Evolutionary conservation across 2,329 filamentous ascomycete species (phyloP), one percentile per base, ranked within the genome.

Genomic region (Cercospora brassicicola): DNA sequence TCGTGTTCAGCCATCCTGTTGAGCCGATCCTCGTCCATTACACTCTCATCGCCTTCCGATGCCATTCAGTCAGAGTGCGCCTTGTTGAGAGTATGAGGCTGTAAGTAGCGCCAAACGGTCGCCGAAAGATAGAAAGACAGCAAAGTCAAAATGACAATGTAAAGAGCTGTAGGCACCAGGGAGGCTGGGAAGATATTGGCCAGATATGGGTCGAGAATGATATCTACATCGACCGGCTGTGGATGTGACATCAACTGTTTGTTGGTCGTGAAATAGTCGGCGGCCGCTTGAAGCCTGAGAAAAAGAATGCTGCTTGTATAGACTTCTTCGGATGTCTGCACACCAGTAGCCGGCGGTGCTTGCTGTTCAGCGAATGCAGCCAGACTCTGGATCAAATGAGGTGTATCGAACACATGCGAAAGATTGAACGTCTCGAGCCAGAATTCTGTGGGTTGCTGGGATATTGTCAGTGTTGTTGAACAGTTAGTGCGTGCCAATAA

Each of bases 381-480:
- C 4, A 78, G 71, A 48, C 71, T 75, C 59, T 76, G 74, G 20
- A 78, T 74, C 67, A 79, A 64, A 9, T 68, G 45, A 23, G 77
- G 75, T 7, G 72, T 73, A 31, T 78, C 73, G 73, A 91, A 88
- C 62, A 92, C 87, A 26, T 85, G 79, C 23, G 84, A 77, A 13
- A 93, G 76, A 36, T 89, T 82, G 77, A 89, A 88, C 0, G 89
- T 88, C 67, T 89, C 84, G 23, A 97, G 82, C 69, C 82, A 84
- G 81, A 97, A 96, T 26, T 86, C 82, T 0, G 94, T 96, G 55
- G 94, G 94, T 89, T 97, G 91, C 94, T 97, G 70, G 57, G 69
- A 15, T n/a, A 28, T 13, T 23, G 67, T 69, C 64, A 69, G 69
- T 57, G 11, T 15, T 23, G 33, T 18, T 48, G 36, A 28, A 11